Percentiles rank a stretch among this genome's conserved stretches.
Evolutionary conservation across 1,284 basidiomycete species (phyloP).

Genomic region (Exsudoporus floridanus): DNA sequence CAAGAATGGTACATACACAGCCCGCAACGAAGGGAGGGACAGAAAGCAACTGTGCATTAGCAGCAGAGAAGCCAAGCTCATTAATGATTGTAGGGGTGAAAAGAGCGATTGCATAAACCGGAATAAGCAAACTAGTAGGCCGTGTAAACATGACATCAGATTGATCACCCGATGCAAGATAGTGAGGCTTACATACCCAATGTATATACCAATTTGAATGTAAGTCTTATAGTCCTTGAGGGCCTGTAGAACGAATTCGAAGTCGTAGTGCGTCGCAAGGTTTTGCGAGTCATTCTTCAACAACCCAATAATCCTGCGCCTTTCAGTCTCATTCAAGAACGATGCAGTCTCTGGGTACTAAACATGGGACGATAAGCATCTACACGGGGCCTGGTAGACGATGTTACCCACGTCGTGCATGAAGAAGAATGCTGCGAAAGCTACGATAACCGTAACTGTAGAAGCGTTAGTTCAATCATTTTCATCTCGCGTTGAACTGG

Average conservation of each 20-base stretch:
- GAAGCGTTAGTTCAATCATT: not conserved
- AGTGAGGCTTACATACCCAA: conserved; percentile 37
- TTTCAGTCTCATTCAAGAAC: conserved; percentile 44
- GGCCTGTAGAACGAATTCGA: conserved; percentile 41
- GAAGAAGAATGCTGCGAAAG: conserved; percentile 41
- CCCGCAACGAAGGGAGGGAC: conserved; percentile 51
- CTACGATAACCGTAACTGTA: conserved; percentile 39
- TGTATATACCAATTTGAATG: conserved; percentile 44
- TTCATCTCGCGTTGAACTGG: not conserved
- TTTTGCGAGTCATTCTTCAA: conserved; percentile 41
- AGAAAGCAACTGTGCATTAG: conserved; percentile 57
- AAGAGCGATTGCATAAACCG: conserved; percentile 58
- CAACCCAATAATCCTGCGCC: conserved; percentile 35
- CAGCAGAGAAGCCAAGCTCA: conserved; percentile 54
- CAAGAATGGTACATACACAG: conserved; percentile 43
- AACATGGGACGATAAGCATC: not conserved
- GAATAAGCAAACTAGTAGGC: conserved; percentile 43
- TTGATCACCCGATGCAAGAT: not conserved
- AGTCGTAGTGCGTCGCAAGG: conserved; percentile 37
- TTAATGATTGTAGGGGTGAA: conserved; percentile 59
- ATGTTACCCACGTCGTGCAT: conserved; percentile 42
- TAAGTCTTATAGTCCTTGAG: conserved; percentile 47
- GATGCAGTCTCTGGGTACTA: conserved; percentile 49
- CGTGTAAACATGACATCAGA: conserved; percentile 15
- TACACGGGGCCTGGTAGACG: not conserved